These are phyloP conservation scores for Hordeum pubiflorum DNA, from an alignment of 202 grass and related monocot species.

Conservation along the genomic window DNA sequence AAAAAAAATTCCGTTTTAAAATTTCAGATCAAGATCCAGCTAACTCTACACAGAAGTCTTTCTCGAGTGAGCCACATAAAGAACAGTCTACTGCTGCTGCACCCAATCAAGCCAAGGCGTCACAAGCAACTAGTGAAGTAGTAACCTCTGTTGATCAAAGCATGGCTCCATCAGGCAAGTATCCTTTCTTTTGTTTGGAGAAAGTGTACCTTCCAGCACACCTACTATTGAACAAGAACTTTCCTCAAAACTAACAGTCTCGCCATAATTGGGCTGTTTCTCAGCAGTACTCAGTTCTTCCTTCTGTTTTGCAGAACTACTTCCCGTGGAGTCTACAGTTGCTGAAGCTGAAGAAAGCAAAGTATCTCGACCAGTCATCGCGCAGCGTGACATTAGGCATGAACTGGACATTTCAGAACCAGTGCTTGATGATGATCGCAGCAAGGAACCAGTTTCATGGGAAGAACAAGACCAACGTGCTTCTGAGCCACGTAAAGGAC, in stretches of 20 bases:
- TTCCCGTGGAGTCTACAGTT: not conserved
- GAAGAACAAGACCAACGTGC: not conserved
- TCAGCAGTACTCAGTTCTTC: not conserved
- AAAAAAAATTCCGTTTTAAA: not conserved
- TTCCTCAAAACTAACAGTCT: not conserved
- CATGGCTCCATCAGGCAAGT: not conserved
- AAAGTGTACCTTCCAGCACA: not conserved
- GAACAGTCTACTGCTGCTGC: not conserved
- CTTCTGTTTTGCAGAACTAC: conserved; percentile 1
- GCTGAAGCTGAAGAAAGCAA: not conserved
- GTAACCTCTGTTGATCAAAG: not conserved
- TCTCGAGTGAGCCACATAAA: not conserved
- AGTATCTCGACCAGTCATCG: too few relatives aligned
- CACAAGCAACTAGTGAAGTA: not conserved
- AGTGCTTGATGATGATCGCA: not conserved
- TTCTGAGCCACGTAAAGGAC: not conserved
- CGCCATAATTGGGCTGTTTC: not conserved
- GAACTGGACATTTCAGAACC: not conserved
- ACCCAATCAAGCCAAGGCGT: conserved; percentile 22
- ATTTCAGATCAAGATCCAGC: conserved; percentile 18
- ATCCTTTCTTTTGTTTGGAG: not conserved
- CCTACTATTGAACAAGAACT: not conserved
- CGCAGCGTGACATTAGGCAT: not conserved
- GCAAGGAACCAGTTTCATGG: not conserved
- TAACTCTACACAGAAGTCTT: not conserved